Base-by-base conservation (phyloP, 208 protist species). In the Wallacemonas rigidus region DNA sequence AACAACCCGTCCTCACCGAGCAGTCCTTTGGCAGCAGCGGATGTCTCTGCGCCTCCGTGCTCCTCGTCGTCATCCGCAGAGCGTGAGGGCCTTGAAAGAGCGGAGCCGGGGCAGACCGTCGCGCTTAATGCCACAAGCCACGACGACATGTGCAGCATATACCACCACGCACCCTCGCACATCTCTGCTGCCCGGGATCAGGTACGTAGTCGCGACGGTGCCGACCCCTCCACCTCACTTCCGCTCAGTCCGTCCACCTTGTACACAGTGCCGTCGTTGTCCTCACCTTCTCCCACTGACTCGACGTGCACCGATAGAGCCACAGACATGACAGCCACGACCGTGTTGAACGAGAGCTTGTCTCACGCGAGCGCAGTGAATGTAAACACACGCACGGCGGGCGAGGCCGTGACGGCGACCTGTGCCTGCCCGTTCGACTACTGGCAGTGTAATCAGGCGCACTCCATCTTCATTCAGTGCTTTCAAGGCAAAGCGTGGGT, bases 401-500 rank as follows among this genome's bases (percentile, higher is more conserved):
- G 26, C 0, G 26, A 26, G 26, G 26, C 26, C 26, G 26, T 26
- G 26, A 26, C 26, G 26, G 26, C 26, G 53, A 45, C 8, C 38
- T 78, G 73, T 50, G 45, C 26, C 8, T 89, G 83, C 60, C 83
- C 83, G 2, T 87, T 87, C 69, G 79, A 79, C 38, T 92, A 89
- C 69, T 61, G 53, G 55, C 81, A 92, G 75, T 92, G 87, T 64
- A 77, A 81, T 15, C 54, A 64, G n/a, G 47, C 64, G 2, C 87
- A 92, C 48, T 92, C 87, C 45, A 80, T 92, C 35, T 92, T 92
- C 73, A 77, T 84, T 43, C 78, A 79, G 36, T 92, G 83, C 72
- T 89, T 87, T 55, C 50, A 76, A 15, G 81, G 83, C 45, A 81
- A 82, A 73, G 67, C 67, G 17, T 91, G 86, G 86, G 54, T 44